A percentile compares a stretch with the other conserved stretches of the same genome.
These are phyloP conservation scores for Berkeleyomyces basicola DNA, from an alignment of 2,329 filamentous ascomycete species.

Conservation along the genomic window DNA sequence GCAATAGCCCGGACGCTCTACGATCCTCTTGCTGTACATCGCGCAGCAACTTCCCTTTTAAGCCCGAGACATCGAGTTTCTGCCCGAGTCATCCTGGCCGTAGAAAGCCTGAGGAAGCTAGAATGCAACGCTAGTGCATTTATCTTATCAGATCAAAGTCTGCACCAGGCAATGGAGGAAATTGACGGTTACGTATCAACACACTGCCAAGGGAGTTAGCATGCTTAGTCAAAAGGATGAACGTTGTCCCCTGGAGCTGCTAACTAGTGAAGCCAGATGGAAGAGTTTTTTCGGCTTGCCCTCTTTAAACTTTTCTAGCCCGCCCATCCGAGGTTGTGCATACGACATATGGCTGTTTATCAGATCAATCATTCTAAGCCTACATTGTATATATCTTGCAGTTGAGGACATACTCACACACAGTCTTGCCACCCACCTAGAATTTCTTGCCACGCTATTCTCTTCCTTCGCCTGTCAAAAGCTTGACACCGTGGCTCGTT, in stretches of 20 bases:
- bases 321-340: no score
- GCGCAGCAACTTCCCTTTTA: slow-evolving; percentile 1
- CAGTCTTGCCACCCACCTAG: no score
- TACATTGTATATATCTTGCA: no score
- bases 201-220: neutral
- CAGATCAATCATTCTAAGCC: no score
- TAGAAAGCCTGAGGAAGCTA: neutral
- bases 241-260: neutral
- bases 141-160: slow-evolving; percentile 3
- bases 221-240: neutral
- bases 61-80: neutral
- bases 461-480: no score
- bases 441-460: no score
- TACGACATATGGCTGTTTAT: no score
- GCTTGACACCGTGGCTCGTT: no score
- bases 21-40: neutral
- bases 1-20: neutral
- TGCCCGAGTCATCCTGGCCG: neutral
- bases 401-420: no score
- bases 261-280: neutral
- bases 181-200: neutral
- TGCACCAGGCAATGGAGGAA: neutral
- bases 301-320: no score
- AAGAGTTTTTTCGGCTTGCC: no score
- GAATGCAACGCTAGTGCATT: neutral